Evolutionary conservation across 768 basidiomycete species (phyloP).

Genomic region (Dacryopinax primogenitus): DNA sequence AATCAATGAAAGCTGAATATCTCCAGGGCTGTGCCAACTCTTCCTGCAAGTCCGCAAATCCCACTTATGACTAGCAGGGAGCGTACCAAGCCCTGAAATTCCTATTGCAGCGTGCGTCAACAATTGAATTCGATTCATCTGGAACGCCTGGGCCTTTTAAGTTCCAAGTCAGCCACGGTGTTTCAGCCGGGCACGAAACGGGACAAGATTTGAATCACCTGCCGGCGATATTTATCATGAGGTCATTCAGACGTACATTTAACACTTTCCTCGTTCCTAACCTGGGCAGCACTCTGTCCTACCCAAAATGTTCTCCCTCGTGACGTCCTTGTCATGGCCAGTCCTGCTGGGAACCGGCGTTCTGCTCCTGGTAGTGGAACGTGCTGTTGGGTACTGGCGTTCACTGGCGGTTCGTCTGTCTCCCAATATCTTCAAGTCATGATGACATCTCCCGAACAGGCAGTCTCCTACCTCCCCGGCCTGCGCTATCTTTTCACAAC

Average conservation of each 20-base stretch:
- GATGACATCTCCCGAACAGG: not conserved
- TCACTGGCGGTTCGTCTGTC: not conserved
- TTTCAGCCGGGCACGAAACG: too few species aligned
- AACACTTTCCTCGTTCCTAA: not conserved
- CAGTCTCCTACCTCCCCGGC: not conserved
- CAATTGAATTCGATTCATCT: too few species aligned
- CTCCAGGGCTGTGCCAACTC: too few species aligned
- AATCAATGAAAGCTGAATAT: too few species aligned
- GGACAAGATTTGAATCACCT: too few species aligned
- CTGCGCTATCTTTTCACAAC: not conserved
- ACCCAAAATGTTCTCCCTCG: not conserved
- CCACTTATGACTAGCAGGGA: too few species aligned
- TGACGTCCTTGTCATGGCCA: not conserved
- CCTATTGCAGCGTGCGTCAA: too few species aligned
- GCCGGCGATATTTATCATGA: too few species aligned
- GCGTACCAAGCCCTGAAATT: too few species aligned
- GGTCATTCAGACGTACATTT: not conserved
- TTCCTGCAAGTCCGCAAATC: too few species aligned
- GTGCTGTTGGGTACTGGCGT: not conserved
- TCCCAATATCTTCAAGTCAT: not conserved
- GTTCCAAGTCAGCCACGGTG: too few species aligned
- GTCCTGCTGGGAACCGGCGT: not conserved
- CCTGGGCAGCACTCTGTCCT: not conserved
- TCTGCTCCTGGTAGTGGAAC: not conserved
- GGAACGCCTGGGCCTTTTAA: too few species aligned